Base-by-base conservation (phyloP, 257 asterid genomes). In the Penstemon newberryi region DNA sequence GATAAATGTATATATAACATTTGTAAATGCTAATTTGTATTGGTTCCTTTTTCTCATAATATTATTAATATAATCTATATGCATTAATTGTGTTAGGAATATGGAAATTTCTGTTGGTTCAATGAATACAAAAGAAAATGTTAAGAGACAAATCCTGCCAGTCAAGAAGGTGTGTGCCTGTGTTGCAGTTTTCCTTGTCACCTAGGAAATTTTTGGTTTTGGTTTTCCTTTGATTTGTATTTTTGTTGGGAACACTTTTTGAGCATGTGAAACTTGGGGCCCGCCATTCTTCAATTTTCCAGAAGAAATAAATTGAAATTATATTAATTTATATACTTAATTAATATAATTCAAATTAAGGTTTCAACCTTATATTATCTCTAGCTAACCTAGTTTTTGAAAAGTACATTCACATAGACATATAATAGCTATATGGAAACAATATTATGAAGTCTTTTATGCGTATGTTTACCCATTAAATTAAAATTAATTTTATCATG, bases 261-360 rank as follows among this genome's bases (percentile, higher is more conserved):
- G 45, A 7, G 63, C 79, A 75, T 69, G 79, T 75, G 79, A 69
- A 69, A 47, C 71, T 65, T 25, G 33, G 33, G 33, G 33, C 33
- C 33, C 33, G 33, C 33, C 33, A 25, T 25, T 25, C 33, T 25
- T 25, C 33, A 25, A 25, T 25, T 25, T 25, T 25, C 33, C 33
- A 25, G 33, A 25, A 1, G 2, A 25, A 25, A 25, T 1, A 25
- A 25, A 25, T 1, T 25, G 33, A 1, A 25, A 25, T 25, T 1
- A 25, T 25, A 25, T 25, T 25, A 25, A 25, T 25, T 25, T 25
- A 25, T 25, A 25, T 25, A 25, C 2, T 25, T 25, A 25, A 25
- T 0, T 25, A 25, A 25, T 25, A 25, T 15, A 15, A 15, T 15
- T 15, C 18, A 15, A 15, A 15, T 15, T 15, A 15, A 15, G 18